Base-by-base conservation (phyloP, 768 basidiomycete genomes). In the Coprinopsis strossmayeri region DNA sequence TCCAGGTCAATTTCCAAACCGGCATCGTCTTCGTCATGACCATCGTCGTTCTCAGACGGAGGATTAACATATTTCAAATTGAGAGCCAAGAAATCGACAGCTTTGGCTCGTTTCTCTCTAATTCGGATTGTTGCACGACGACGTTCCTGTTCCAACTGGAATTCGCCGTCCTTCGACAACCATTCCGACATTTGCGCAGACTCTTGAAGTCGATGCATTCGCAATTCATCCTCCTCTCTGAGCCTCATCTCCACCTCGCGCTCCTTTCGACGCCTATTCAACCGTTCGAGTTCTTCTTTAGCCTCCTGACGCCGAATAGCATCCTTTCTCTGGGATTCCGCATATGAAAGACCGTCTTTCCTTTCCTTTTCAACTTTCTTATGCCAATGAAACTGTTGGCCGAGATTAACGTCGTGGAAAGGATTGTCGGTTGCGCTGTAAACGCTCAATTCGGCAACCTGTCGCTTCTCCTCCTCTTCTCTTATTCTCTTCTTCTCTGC, bases 181-280 rank as follows among this genome's bases (percentile, higher is more conserved):
- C 96, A 99, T 50, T 96, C 93, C 3, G 91, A 87, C 94, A 97
- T 98, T 60, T 96, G 92, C 5, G 87, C 91, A 20, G 93, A 92
- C 68, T 99, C 96, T 44, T 91, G 86, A 48, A 95, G 59, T 46
- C 93, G 77, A 51, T 87, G 84, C 81, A 93, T 90, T 54, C 87
- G 74, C 53, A 89, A 66, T 58, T 94, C 91, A 66, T 99, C 96
- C 60, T 97, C 91, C 60, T 99, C 96, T 26, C 94, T 71, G 20
- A 97, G 69, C 51, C 75, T 76, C 64, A 86, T 82, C 59, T 98
- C 96, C 1, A 81, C 86, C 63, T 99, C 96, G 48, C 96, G 75
- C 59, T 97, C 91, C 27, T 93, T 94, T 37, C 96, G 80, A 32
- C 89, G 79, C 56, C 76, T 79, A 64, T 97, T 98, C 59, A 99